Base-by-base conservation (phyloP, 2,329 filamentous ascomycete genomes). In the Aspergillus awamori region DNA sequence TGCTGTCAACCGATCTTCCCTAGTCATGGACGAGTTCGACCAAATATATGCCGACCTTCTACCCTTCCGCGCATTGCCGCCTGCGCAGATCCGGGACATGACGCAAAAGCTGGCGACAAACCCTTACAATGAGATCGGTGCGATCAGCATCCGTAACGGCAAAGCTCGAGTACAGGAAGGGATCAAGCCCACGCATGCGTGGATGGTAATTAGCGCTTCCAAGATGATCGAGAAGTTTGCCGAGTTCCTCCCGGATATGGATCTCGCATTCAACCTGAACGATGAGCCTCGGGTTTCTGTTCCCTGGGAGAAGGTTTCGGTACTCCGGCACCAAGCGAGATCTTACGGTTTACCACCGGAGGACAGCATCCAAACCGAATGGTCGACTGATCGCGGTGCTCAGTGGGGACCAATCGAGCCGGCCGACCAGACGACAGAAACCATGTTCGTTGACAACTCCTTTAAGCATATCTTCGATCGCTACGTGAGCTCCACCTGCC, bases 191-290 rank as follows among this genome's bases (percentile, higher is more conserved):
- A 84, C 84, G 4, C 84, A 87, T 71, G 77, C 79, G 17, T 86
- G 84, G 84, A 85, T 87, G 82, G 76, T 87, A 8, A 79, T 84
- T 33, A 84, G 84, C 24, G 77, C 84, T 1, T 75, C 80, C 1
- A 68, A 76, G 6, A 84, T 88, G 77, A 84, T 88, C 33, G 76
- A 79, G 38, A 77, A 80, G 1, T 86, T 87, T 65, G 77, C 79
- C 1, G 69, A 83, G 58, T 78, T 80, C 65, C 77, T 88, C 30
- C 86, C 86, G 0, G 85, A 88, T 62, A 88, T 88, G 86, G 85
- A 87, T 67, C 71, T 88, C 39, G 84, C 83, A 0, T 83, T 88
- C 74, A 88, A 88, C 62, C 69, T 87, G n/a, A 86, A 87, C 61
- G 84, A 87, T 63, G 84, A 87, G 66, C 80, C 80, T 51, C 80